Evolutionary conservation across 768 basidiomycete species (phyloP).

Genomic region (Lentinula raphanica): DNA sequence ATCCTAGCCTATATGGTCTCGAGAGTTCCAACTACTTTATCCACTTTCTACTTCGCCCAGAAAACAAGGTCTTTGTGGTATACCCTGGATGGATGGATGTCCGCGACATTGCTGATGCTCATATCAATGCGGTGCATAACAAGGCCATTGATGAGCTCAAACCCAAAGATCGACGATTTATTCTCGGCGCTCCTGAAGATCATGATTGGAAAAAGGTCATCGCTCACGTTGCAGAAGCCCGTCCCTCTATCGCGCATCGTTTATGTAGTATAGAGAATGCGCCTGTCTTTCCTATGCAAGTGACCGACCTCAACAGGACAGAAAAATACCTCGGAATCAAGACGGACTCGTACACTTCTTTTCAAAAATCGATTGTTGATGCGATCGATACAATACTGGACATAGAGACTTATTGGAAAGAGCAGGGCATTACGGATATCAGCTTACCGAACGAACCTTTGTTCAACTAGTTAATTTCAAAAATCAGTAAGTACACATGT

Average conservation of each 20-base stretch:
- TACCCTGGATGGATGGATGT: constrained; percentile 7
- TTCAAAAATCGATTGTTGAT: constrained; percentile 1
- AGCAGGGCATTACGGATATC: neutral
- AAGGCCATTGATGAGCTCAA: constrained; percentile 1
- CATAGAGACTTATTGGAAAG: constrained; percentile 6
- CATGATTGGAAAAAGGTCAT: constrained; percentile 6
- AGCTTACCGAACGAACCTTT: constrained; percentile 1
- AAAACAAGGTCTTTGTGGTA: constrained; percentile 3
- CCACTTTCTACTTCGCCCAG: constrained; percentile 3
- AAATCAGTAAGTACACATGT: too few relatives aligned
- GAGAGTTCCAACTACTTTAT: constrained; percentile 5
- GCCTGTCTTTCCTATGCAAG: neutral
- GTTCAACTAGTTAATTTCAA: too few relatives aligned
- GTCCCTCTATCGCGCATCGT: constrained; percentile 5
- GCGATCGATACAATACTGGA: constrained; percentile 5
- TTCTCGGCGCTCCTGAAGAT: constrained; percentile 4
- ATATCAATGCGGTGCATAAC: constrained; percentile 4
- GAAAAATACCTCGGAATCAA: constrained; percentile 7
- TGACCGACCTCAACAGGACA: neutral
- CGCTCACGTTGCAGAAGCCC: neutral
- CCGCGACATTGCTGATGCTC: constrained; percentile 5
- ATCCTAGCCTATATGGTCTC: neutral
- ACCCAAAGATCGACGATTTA: neutral
- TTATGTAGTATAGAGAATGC: neutral
- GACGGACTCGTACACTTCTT: neutral